These are phyloP conservation scores for Colletotrichum sidae DNA, from an alignment of 2,329 filamentous ascomycete genomes.

Conservation along the genomic window DNA sequence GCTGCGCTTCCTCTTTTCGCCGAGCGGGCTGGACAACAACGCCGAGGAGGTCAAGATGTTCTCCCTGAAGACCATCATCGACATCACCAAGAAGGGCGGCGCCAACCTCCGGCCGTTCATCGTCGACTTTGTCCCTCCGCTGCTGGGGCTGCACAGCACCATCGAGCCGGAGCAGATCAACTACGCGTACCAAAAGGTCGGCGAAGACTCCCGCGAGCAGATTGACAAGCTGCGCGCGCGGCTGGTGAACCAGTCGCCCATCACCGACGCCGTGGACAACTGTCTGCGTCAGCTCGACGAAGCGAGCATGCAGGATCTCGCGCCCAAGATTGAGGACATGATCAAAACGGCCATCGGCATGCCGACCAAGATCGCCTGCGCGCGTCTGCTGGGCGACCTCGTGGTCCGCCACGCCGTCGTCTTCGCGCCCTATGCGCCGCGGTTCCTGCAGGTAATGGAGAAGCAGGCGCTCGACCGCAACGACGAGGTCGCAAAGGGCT, in stretches of 20 bases:
- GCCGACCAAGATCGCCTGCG: slow-evolving; percentile 93
- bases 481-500: slow-evolving; percentile 90
- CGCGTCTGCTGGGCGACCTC: slow-evolving; percentile 84
- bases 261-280: slow-evolving; percentile 92
- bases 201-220: slow-evolving; percentile 87
- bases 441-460: slow-evolving; percentile 81
- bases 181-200: slow-evolving; percentile 90
- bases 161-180: slow-evolving; percentile 92
- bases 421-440: slow-evolving; percentile 79
- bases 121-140: slow-evolving; percentile 81
- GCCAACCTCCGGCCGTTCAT: slow-evolving; percentile 83
- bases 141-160: slow-evolving; percentile 85
- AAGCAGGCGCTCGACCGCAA: slow-evolving; percentile 91
- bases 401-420: slow-evolving; percentile 82
- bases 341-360: slow-evolving; percentile 91
- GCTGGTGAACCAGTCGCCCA: slow-evolving; percentile 85
- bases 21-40: slow-evolving; percentile 88
- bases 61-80: slow-evolving; percentile 83
- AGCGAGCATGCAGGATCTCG: slow-evolving; percentile 79
- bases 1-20: slow-evolving; percentile 89
- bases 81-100: slow-evolving; percentile 92
- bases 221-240: slow-evolving; percentile 89
- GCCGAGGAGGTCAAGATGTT: slow-evolving; percentile 90
- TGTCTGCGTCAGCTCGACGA: slow-evolving; percentile 87
- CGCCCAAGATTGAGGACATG: slow-evolving; percentile 77